A percentile compares a stretch with the other conserved stretches of the same genome.
phyloP scores from a whole-genome alignment of 192 early-diverging fungal species.

The Linnemannia elongata region DNA sequence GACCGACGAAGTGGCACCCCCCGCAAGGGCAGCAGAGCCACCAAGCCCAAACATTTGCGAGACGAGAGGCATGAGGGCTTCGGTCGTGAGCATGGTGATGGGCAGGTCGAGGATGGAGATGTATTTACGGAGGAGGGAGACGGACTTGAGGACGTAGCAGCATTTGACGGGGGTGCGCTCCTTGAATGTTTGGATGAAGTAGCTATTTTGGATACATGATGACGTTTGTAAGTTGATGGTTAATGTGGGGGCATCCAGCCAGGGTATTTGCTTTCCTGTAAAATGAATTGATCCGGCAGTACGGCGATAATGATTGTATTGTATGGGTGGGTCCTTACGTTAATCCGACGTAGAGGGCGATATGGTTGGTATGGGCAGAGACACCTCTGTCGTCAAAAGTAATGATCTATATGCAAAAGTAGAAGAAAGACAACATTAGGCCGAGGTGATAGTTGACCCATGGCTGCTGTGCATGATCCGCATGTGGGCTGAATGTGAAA shows the following conservation, averaged over 20 bases:
- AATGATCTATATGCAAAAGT: slow-evolving; percentile 69
- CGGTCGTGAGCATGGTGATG: slow-evolving; percentile 67
- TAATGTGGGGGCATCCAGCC: not conserved
- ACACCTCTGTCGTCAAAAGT: slow-evolving; percentile 93
- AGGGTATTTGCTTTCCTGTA: not conserved
- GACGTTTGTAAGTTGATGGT: not conserved
- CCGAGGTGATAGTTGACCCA: not conserved
- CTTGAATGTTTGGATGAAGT: slow-evolving; percentile 51
- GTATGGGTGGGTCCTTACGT: slow-evolving; percentile 52
- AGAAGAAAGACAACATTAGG: not conserved
- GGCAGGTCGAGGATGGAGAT: slow-evolving; percentile 43
- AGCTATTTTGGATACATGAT: slow-evolving; percentile 15
- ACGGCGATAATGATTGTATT: no score
- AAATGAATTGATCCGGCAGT: not conserved
- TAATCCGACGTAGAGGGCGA: slow-evolving; percentile 81
- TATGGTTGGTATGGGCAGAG: slow-evolving; percentile 93
- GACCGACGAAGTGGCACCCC: slow-evolving; percentile 11
- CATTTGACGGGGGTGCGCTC: slow-evolving; percentile 62
- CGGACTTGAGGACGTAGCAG: slow-evolving; percentile 60
- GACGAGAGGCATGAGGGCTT: slow-evolving; percentile 67
- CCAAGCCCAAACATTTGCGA: slow-evolving; percentile 71
- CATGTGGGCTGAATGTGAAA: not conserved
- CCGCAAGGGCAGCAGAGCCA: slow-evolving; percentile 58
- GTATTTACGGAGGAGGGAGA: slow-evolving; percentile 55
- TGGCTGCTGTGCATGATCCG: not conserved